Evolutionary conservation across 768 basidiomycete genomes (phyloP).

Genomic region (Lepiota venenata): DNA sequence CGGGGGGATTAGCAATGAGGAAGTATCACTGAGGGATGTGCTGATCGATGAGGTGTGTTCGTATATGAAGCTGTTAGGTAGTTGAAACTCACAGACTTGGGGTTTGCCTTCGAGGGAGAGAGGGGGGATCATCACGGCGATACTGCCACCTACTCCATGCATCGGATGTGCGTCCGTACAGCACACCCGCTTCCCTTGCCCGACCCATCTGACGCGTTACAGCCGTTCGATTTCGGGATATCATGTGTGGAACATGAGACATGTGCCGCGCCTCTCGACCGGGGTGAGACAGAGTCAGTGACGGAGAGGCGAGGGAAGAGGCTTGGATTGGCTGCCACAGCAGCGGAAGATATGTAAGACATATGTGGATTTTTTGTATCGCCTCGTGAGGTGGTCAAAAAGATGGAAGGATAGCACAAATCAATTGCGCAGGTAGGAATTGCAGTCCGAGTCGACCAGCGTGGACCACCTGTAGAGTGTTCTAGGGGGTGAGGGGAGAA

Average conservation of each 20-base stretch:
- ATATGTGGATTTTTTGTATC: background rate
- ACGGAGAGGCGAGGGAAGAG: background rate
- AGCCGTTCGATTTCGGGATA: background rate
- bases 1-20: background rate
- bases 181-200: background rate
- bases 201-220: background rate
- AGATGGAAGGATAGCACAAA: slow-evolving; percentile 4
- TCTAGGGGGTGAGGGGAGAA: background rate
- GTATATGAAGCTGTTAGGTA: background rate
- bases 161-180: background rate
- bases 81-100: background rate
- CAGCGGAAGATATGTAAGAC: background rate
- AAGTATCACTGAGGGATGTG: background rate
- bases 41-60: background rate
- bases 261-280: background rate
- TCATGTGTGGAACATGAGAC: background rate
- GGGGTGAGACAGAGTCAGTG: background rate
- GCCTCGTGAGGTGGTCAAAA: no score
- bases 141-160: background rate
- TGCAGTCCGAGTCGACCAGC: slow-evolving; percentile 10
- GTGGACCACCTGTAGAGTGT: background rate
- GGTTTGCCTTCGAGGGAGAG: background rate
- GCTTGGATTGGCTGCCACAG: background rate
- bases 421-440: slow-evolving; percentile 12
- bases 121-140: background rate